Evolutionary conservation across 306 rosid species (phyloP), one percentile per base, ranked within the genome.

Genomic region (Ormosia emarginata): DNA sequence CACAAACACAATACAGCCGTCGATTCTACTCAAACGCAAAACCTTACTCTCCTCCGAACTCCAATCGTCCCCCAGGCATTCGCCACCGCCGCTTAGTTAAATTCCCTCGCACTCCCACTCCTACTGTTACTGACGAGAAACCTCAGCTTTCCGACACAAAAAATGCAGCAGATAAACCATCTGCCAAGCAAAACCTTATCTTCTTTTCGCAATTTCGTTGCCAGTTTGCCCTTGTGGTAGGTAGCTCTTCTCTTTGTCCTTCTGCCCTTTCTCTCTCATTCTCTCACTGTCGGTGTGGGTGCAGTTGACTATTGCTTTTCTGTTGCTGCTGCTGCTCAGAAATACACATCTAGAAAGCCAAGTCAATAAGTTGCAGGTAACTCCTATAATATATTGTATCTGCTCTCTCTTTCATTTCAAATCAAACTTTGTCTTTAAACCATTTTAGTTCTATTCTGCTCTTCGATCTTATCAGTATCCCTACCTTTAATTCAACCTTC

Each of bases 321-420:
- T 90, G 58, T 84, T 91, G 44, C 74, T 92, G 67, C 66, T 91
- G 74, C 78, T 90, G 74, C 82, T 89, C 81, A 91, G 86, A 50
- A 92, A 90, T 67, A 68, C 79, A 47, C 81, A 87, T 67, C 83
- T 94, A 18, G 83, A 86, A 75, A 81, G 75, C 74, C 88, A 89
- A 85, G 88, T 90, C 87, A 81, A 83, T 59, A 85, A 79, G 14
- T 79, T 94, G 85, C 92, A 92, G 95, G 97, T 85, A 67, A 62
- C 52, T 78, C 39, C 15, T 64, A n/a, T 67, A 30, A 7, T 14
- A 61, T 46, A 13, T 8, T n/a, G 11, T 4, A 61, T 46, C 17
- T 70, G 37, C 78, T 32, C 24, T 34, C 52, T 72, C 72, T 39
- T 55, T 65, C 70, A 66, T 64, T 49, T 43, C 36, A 7, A 18